Conservation (phyloP, 129 eudicot species). For the Artemisia annua region DNA sequence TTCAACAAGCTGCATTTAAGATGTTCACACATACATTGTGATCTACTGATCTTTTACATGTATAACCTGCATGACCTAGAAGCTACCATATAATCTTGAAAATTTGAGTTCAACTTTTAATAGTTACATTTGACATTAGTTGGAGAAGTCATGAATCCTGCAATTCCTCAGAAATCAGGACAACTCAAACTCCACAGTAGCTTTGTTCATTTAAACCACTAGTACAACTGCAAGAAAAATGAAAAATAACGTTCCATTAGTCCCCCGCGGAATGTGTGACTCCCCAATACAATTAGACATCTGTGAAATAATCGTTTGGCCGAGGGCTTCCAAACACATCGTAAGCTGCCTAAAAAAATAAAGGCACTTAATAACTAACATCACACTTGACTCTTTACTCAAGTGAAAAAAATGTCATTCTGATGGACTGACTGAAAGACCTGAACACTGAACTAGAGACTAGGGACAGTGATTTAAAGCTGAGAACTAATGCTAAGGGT, state of each 20-base stretch:
- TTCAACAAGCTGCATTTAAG: slow-evolving; percentile 32
- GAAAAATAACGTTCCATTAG: not conserved
- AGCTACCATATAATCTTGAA: slow-evolving; percentile 24
- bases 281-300: not conserved
- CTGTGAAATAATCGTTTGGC: too few species aligned
- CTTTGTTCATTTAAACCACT: slow-evolving; percentile 20
- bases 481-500: not conserved
- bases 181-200: slow-evolving; percentile 20
- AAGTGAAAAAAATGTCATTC: too few species aligned
- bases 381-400: too few species aligned
- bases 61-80: slow-evolving; percentile 34
- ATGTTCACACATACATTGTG: slow-evolving; percentile 29
- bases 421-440: too few species aligned
- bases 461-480: not conserved
- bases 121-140: slow-evolving; percentile 30
- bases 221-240: slow-evolving; percentile 27
- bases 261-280: too few species aligned
- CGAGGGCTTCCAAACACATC: too few species aligned
- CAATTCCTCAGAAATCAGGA: slow-evolving; percentile 12
- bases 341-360: not conserved
- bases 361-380: not conserved
- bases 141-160: slow-evolving; percentile 27
- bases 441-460: too few species aligned
- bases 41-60: slow-evolving; percentile 22
- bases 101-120: slow-evolving; percentile 16